These are phyloP conservation scores for Tulasnella sp. DNA, from an alignment of 768 basidiomycete genomes.

Conservation along the genomic window DNA sequence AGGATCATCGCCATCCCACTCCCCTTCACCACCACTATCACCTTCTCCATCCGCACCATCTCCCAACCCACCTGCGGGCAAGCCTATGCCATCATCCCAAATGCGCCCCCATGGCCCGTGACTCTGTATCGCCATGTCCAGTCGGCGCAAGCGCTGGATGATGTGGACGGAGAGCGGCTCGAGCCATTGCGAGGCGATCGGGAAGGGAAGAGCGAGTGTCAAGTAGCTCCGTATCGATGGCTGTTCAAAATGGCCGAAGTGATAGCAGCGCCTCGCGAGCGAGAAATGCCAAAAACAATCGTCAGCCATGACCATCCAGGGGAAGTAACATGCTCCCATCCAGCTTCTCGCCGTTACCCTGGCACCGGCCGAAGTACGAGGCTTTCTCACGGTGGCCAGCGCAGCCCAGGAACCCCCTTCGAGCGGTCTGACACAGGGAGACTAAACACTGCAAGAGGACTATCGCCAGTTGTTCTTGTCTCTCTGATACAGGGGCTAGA, in stretches of 20 bases:
- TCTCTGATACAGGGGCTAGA: too few relatives aligned
- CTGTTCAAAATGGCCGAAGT: slow-evolving; percentile 32
- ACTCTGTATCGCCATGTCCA: slow-evolving; percentile 21
- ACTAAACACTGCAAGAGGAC: too few relatives aligned
- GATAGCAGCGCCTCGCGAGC: too few relatives aligned
- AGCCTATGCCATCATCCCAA: slow-evolving; percentile 65
- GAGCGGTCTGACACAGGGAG: too few relatives aligned
- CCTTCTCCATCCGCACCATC: not conserved
- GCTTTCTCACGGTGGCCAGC: too few relatives aligned
- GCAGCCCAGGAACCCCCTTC: too few relatives aligned
- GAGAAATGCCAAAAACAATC: too few relatives aligned
- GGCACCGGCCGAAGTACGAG: too few relatives aligned
- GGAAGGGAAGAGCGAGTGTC: slow-evolving; percentile 47
- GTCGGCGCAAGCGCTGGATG: slow-evolving; percentile 42
- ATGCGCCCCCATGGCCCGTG: slow-evolving; percentile 62
- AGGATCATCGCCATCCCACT: not conserved
- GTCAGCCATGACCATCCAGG: too few relatives aligned
- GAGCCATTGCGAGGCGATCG: slow-evolving; percentile 50
- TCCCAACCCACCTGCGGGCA: slow-evolving; percentile 27
- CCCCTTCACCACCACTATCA: slow-evolving; percentile 3
- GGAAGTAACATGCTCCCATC: slow-evolving; percentile 47
- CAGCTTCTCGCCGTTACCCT: slow-evolving; percentile 49
- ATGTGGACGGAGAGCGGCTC: slow-evolving; percentile 42
- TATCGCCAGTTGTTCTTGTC: too few relatives aligned
- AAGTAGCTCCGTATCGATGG: slow-evolving; percentile 69